Evolutionary conservation across 1,284 basidiomycete species (phyloP).

Genomic region (Ganoderma meredithae): DNA sequence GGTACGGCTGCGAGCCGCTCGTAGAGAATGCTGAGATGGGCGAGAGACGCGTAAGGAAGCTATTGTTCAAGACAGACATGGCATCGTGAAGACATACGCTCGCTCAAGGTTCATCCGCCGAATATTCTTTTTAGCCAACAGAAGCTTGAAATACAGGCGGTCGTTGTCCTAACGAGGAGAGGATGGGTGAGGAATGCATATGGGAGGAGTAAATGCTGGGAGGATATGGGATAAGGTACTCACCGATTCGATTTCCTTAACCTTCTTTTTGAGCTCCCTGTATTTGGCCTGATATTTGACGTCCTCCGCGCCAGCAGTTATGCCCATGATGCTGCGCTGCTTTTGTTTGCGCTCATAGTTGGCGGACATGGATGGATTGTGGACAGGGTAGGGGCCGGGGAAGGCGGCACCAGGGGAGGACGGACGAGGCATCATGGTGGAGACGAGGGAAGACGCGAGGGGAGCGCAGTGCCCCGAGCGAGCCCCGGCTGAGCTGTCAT

Average conservation of each 20-base stretch:
- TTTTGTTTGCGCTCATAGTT: constrained; percentile 53
- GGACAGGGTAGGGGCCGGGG: constrained; percentile 29
- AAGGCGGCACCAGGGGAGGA: constrained; percentile 40
- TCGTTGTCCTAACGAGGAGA: constrained; percentile 76
- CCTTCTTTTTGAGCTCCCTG: constrained; percentile 89
- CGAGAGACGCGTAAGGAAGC: constrained; percentile 18
- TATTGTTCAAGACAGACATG: constrained; percentile 30
- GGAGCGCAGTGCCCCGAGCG: constrained; percentile 27
- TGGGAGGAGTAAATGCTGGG: constrained; percentile 15
- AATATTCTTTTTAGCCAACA: constrained; percentile 85
- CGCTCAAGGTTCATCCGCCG: constrained; percentile 90
- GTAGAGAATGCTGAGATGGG: constrained; percentile 68
- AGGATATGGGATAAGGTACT: constrained; percentile 39
- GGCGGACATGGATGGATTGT: constrained; percentile 30
- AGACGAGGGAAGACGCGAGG: constrained; percentile 26
- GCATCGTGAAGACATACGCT: constrained; percentile 66
- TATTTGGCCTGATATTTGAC: constrained; percentile 91
- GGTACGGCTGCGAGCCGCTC: constrained; percentile 72
- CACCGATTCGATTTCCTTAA: constrained; percentile 87
- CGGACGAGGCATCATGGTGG: constrained; percentile 47
- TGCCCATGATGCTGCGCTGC: constrained; percentile 59
- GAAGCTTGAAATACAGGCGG: constrained; percentile 82
- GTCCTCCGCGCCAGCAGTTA: constrained; percentile 84
- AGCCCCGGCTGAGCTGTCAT: constrained; percentile 37
- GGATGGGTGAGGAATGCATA: constrained; percentile 20